These are phyloP conservation scores for Marasmius fiardii DNA, from an alignment of 1,284 basidiomycete species.

Conservation along the genomic window DNA sequence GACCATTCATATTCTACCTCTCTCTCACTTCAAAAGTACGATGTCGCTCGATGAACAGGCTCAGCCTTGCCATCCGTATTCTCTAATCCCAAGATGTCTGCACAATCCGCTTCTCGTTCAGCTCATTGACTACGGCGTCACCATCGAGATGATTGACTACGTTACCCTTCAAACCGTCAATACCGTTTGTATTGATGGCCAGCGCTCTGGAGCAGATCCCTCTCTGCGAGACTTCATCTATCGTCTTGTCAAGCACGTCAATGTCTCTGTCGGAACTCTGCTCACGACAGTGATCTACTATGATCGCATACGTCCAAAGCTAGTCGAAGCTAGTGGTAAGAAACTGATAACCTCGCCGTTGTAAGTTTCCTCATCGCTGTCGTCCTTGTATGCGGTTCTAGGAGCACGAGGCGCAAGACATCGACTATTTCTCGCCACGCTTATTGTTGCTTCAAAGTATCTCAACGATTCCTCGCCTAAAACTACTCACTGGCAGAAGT, in stretches of 20 bases:
- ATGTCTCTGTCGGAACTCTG: constrained; percentile 91
- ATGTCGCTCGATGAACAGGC: constrained; percentile 19
- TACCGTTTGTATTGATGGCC: constrained; percentile 60
- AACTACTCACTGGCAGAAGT: constrained; percentile 90
- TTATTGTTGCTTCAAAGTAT: constrained; percentile 97
- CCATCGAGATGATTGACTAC: constrained; percentile 78
- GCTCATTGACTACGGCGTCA: constrained; percentile 75
- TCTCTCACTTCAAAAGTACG: constrained; percentile 15
- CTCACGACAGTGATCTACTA: constrained; percentile 93
- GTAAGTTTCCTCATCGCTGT: constrained; percentile 6
- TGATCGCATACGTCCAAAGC: constrained; percentile 77
- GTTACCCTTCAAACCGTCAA: constrained; percentile 65
- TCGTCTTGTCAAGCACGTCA: constrained; percentile 80
- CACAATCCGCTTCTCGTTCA: constrained; percentile 79
- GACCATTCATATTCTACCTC: constrained; percentile 16
- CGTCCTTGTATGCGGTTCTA: constrained; percentile 23
- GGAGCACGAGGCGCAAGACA: constrained; percentile 92
- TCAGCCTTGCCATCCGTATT: constrained; percentile 56
- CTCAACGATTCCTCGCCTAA: constrained; percentile 95
- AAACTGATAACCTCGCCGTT: constrained; percentile 7
- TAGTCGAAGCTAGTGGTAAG: constrained; percentile 83
- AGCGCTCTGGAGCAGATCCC: constrained; percentile 28
- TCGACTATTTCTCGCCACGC: constrained; percentile 91
- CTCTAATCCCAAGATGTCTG: constrained; percentile 61
- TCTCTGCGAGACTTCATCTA: constrained; percentile 87